Evolutionary conservation across 192 early-diverging fungal species (phyloP).

Genomic region (Gamsiella multidivaricata): DNA sequence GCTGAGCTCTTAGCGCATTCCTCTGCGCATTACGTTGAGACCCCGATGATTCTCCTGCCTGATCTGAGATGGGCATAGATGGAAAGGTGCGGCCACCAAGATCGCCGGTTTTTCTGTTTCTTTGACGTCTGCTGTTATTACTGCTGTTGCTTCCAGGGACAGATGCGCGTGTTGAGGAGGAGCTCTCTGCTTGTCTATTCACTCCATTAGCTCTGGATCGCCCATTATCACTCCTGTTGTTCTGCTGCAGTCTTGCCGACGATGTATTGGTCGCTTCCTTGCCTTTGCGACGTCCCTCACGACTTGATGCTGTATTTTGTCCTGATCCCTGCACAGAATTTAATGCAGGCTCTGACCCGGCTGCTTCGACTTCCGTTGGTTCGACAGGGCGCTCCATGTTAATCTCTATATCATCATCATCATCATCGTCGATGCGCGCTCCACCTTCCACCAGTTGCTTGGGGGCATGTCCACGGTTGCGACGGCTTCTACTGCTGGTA

Average conservation of each 20-base stretch:
- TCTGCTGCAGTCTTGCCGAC: slow-evolving; percentile 14
- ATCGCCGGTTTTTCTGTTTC: slow-evolving; percentile 39
- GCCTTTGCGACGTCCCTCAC: slow-evolving; percentile 30
- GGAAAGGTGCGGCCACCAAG: slow-evolving; percentile 43
- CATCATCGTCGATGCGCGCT: slow-evolving; percentile 42
- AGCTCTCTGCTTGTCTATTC: slow-evolving; percentile 10
- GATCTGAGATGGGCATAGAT: background rate
- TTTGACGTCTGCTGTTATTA: slow-evolving; percentile 30
- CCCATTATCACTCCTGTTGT: slow-evolving; percentile 2
- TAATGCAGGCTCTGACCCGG: background rate
- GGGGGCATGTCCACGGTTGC: slow-evolving; percentile 23
- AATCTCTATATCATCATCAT: slow-evolving; percentile 48
- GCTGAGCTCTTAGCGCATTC: slow-evolving; percentile 1
- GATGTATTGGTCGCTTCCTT: slow-evolving; percentile 15
- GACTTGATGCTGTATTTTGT: slow-evolving; percentile 2
- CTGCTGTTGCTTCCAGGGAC: slow-evolving; percentile 1
- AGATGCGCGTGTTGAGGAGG: slow-evolving; percentile 18
- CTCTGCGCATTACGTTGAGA: slow-evolving; percentile 16
- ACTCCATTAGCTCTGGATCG: background rate
- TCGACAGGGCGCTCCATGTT: slow-evolving; percentile 39
- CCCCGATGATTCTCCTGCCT: slow-evolving; percentile 16
- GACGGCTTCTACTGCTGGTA: slow-evolving; percentile 27
- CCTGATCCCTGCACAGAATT: slow-evolving; percentile 1
- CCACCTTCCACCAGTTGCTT: slow-evolving; percentile 13
- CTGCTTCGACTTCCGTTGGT: slow-evolving; percentile 4